A percentile compares a stretch with the other conserved stretches of the same genome.
Evolutionary conservation across 2,329 filamentous ascomycete genomes (phyloP).

Genomic region (Colletotrichum navitas): DNA sequence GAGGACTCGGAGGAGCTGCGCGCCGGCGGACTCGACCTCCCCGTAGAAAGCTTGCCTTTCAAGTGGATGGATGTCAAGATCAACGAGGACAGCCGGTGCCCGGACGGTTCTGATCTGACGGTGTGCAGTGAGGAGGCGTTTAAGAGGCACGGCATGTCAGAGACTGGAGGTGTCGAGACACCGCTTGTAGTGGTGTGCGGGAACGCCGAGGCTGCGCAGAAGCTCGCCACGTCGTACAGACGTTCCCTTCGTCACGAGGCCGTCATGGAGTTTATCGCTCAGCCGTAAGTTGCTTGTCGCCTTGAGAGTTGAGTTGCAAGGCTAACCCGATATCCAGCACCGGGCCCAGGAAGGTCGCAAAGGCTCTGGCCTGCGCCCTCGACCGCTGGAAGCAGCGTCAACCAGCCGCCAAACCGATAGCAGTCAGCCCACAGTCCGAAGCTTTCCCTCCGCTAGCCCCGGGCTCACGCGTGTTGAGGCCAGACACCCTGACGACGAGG

Average conservation of each 20-base stretch:
- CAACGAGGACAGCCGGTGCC: constrained; percentile 5
- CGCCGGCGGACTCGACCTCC: constrained; percentile 44
- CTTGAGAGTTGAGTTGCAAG: rapidly evolving
- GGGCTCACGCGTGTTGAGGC: not conserved
- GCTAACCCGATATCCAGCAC: constrained; percentile 13
- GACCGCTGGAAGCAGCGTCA: constrained; percentile 40
- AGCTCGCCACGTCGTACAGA: constrained; percentile 34
- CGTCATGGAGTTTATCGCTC: constrained; percentile 44
- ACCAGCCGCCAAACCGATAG: not conserved
- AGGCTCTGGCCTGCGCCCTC: constrained; percentile 38
- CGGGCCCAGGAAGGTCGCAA: constrained; percentile 44
- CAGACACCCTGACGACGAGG: constrained; percentile 3
- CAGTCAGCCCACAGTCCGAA: constrained; percentile 17
- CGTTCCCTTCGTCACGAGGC: constrained; percentile 18
- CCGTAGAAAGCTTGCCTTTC: constrained; percentile 39
- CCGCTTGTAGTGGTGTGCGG: constrained; percentile 43
- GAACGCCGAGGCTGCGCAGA: constrained; percentile 42
- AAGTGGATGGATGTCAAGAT: constrained; percentile 54
- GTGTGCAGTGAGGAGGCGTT: constrained; percentile 48
- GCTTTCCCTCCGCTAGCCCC: constrained; percentile 8
- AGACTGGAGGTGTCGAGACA: constrained; percentile 41
- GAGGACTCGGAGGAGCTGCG: constrained; percentile 46
- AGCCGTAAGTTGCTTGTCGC: constrained; percentile 41
- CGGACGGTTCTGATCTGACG: constrained; percentile 44
- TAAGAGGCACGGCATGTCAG: constrained; percentile 29